A percentile compares a stretch with the other conserved stretches of the same genome.
These are phyloP conservation scores for Rhodotorula sp. DNA, from an alignment of 1,284 basidiomycete genomes.

Conservation along the genomic window DNA sequence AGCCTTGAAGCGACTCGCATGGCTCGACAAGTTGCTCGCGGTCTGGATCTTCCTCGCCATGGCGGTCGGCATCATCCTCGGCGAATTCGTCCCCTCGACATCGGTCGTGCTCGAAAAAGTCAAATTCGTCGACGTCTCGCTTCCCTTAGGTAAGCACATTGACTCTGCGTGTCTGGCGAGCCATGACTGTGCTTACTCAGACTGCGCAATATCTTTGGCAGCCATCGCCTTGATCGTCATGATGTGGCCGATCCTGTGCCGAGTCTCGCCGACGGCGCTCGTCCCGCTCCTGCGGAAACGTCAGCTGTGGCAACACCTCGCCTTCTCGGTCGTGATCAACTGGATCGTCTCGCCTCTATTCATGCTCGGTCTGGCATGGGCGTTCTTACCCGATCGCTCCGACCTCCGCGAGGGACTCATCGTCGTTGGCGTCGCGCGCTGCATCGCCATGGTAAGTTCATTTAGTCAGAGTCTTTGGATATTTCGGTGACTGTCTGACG, in stretches of 20 bases:
- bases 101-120: constrained; percentile 43
- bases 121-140: constrained; percentile 48
- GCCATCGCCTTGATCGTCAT: constrained; percentile 79
- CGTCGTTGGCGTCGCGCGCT: constrained; percentile 56
- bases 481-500: neutral
- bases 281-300: constrained; percentile 60
- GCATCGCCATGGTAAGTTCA: constrained; percentile 44
- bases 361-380: constrained; percentile 83
- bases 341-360: constrained; percentile 67
- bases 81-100: constrained; percentile 49
- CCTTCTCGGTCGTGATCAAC: constrained; percentile 70
- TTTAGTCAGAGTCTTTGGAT: no score
- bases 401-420: constrained; percentile 51
- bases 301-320: constrained; percentile 68
- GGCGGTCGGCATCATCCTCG: constrained; percentile 76
- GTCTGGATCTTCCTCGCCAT: constrained; percentile 71
- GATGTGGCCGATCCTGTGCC: constrained; percentile 85
- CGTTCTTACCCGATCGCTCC: constrained; percentile 67
- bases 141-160: neutral
- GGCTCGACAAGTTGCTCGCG: constrained; percentile 68
- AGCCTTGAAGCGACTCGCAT: constrained; percentile 50
- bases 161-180: neutral
- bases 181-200: neutral
- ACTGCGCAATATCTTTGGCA: constrained; percentile 45
- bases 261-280: constrained; percentile 74